Base-by-base conservation (phyloP, 1,284 basidiomycete species). In the Porogramme epimiltina region DNA sequence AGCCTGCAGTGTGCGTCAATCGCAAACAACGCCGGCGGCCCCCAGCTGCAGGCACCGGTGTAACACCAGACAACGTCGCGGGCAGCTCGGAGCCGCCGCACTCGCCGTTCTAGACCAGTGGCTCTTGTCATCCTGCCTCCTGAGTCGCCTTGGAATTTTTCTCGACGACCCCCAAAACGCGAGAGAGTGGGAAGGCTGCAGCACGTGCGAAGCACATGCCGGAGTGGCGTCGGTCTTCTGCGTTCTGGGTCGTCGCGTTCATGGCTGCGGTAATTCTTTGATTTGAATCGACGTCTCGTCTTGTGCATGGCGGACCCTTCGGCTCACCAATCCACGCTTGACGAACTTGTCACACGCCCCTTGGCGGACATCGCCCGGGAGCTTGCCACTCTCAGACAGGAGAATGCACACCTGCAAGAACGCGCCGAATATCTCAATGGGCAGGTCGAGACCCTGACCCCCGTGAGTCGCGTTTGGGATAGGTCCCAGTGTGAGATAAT, bases 311-410 rank as follows among this genome's bases (percentile, higher is more conserved):
- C 28, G 8, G 28, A 31, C 28, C 8, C 28, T 13, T 31, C 28
- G 6, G 13, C 8, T 13, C 28, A 31, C 8, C 28, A 31, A 13
- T 37, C 42, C 10, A 28, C 52, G 6, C 46, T 51, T 25, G 33
- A 45, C 3, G 51, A 56, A 38, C 51, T 56, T 4, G 38, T 45
- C 13, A 5, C 31, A 8, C 48, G 55, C 3, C 33, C 55, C 10
- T 20, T 56, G n/a, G 15, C 42, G 16, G 48, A 53, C 42, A 53
- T 56, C 36, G 55, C 55, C 5, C 28, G 28, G 20, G 55, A 56
- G 31, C 5, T 56, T 9, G 28, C 36, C 11, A 20, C 31, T 1
- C 51, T 56, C 6, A 41, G 55, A 9, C 15, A 20, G 15, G 51
- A 56, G 44, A 47, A 50, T 19, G 28, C 23, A 1, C 33, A 8